Evolutionary conservation across 495 filamentous ascomycete genomes (phyloP).

Genomic region (Tetracladium setigerum): DNA sequence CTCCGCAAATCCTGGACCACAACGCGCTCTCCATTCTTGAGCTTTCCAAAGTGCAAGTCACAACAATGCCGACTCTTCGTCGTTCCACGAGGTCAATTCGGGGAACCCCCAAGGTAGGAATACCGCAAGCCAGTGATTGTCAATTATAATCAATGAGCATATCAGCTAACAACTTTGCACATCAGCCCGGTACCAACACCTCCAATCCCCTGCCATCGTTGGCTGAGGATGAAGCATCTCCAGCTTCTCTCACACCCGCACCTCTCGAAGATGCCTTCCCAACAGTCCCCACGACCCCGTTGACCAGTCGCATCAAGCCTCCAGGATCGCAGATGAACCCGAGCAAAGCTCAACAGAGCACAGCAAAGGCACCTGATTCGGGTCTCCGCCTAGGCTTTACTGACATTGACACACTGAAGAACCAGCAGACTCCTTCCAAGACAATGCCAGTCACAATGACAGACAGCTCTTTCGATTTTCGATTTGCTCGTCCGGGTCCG

Average conservation of each 20-base stretch:
- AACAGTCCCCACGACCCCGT: conserved; percentile 17
- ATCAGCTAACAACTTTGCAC: not conserved
- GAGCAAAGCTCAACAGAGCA: conserved; percentile 63
- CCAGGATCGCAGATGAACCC: conserved; percentile 70
- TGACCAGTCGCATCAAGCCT: conserved; percentile 33
- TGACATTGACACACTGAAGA: conserved; percentile 39
- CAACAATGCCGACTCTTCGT: not conserved
- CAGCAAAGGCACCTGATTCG: conserved; percentile 58
- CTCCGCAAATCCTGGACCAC: no score
- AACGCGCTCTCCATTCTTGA: no score
- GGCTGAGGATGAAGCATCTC: conserved; percentile 18
- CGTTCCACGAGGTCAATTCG: conserved; percentile 14
- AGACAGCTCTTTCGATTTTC: conserved; percentile 69
- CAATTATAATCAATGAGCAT: no score
- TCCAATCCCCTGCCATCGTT: conserved; percentile 15
- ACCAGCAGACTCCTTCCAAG: conserved; percentile 43
- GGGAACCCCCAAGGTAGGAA: not conserved
- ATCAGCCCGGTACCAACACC: conserved; percentile 12
- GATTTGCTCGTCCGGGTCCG: conserved; percentile 47
- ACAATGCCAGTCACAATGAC: conserved; percentile 29
- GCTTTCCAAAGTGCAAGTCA: no score
- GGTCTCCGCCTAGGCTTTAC: conserved; percentile 61
- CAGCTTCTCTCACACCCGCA: conserved; percentile 6
- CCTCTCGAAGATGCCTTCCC: conserved; percentile 15
- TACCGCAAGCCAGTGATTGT: no score